Percentiles rank a stretch among this genome's conserved stretches.
These are phyloP conservation scores for Helianthus tuberosus DNA, from an alignment of 129 eudicot genomes.

Conservation along the genomic window DNA sequence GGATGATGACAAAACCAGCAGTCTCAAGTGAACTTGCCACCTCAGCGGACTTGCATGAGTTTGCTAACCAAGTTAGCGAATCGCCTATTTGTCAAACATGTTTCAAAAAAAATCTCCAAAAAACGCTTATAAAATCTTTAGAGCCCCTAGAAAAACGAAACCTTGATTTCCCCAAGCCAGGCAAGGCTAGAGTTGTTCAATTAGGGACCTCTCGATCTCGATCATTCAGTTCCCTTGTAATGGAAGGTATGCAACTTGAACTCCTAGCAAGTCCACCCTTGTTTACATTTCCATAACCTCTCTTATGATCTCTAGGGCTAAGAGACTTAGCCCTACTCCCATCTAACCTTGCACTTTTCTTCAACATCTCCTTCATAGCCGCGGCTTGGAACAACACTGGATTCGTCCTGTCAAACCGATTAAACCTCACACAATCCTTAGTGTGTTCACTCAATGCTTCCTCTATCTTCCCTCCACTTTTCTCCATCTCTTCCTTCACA, in stretches of 20 bases:
- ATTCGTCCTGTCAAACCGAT: slow-evolving; percentile 70
- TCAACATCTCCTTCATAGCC: slow-evolving; percentile 73
- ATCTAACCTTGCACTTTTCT: slow-evolving; percentile 42
- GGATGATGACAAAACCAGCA: no score
- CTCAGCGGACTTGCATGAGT: no score
- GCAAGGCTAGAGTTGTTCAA: slow-evolving; percentile 9
- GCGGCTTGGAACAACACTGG: slow-evolving; percentile 86
- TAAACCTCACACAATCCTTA: slow-evolving; percentile 68
- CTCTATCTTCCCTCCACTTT: slow-evolving; percentile 67
- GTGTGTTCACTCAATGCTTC: slow-evolving; percentile 78
- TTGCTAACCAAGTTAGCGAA: no score
- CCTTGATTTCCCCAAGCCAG: background rate
- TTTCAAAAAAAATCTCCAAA: no score
- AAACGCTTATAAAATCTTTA: no score
- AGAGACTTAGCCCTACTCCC: slow-evolving; percentile 48
- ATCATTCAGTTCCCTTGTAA: slow-evolving; percentile 54
- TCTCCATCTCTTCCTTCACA: slow-evolving; percentile 86
- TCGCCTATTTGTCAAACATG: no score
- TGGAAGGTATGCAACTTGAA: slow-evolving; percentile 81
- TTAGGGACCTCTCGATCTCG: slow-evolving; percentile 17
- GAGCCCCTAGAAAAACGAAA: no score
- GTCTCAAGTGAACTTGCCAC: no score
- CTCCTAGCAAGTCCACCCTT: slow-evolving; percentile 73
- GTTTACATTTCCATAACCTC: slow-evolving; percentile 24
- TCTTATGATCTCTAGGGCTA: slow-evolving; percentile 64